phyloP scores from a whole-genome alignment of 495 filamentous ascomycete genomes.

The Jackrogersella minutella region DNA sequence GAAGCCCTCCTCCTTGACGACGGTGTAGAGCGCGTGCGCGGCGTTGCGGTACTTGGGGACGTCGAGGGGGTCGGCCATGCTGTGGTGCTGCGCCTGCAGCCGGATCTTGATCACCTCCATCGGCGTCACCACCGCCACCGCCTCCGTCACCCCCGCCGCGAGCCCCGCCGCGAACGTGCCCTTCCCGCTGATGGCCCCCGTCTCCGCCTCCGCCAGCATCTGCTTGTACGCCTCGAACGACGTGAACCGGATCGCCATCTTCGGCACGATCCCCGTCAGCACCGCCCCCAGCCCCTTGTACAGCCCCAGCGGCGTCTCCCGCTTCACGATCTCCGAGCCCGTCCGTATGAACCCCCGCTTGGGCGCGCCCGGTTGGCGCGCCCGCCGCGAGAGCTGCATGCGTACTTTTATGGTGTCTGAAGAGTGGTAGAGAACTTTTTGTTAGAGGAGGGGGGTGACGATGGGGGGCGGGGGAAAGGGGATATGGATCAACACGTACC shows the following conservation, averaged over 20 bases:
- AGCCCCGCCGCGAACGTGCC: conserved; percentile 91
- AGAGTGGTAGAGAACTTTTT: not conserved
- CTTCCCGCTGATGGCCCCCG: conserved; percentile 72
- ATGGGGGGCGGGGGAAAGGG: not conserved
- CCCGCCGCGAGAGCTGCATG: conserved; percentile 95
- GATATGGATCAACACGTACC: conserved; percentile 65
- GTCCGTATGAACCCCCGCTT: conserved; percentile 88
- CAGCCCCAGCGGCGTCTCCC: conserved; percentile 88
- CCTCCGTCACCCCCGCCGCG: conserved; percentile 92
- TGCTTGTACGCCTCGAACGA: conserved; percentile 97
- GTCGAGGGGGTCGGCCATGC: conserved; percentile 89
- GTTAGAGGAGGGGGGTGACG: conserved; percentile 23
- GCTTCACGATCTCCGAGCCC: conserved; percentile 83
- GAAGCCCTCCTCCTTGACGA: conserved; percentile 88
- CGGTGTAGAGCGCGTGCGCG: conserved; percentile 92
- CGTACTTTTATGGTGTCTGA: conserved; percentile 97
- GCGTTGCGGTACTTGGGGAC: conserved; percentile 97
- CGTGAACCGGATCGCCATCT: conserved; percentile 99
- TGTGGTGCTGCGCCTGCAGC: conserved; percentile 96
- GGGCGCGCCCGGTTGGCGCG: conserved; percentile 80
- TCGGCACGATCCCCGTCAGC: conserved; percentile 94
- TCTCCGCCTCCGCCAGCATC: conserved; percentile 73
- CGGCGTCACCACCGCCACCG: conserved; percentile 92
- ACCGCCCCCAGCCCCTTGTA: conserved; percentile 98
- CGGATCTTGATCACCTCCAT: conserved; percentile 99